phyloP scores from a whole-genome alignment of 148 eudicot species.

The Vaccinium darrowii region DNA sequence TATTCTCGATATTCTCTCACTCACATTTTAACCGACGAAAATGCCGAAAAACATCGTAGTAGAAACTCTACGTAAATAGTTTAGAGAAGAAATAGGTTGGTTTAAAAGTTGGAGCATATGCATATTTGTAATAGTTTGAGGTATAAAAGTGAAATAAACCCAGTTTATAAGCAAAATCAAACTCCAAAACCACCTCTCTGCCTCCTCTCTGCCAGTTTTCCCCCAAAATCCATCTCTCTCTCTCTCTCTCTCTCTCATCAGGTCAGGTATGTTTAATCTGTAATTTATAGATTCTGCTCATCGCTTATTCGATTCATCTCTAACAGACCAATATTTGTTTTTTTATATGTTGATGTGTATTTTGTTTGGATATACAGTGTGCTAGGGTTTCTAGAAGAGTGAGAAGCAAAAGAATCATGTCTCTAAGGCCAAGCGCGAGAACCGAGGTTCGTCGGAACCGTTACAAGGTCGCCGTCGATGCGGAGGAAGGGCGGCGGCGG shows the following conservation, averaged over 20 bases:
- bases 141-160: neutral
- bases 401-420: constrained; percentile 26
- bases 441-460: constrained; percentile 58
- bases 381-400: constrained; percentile 19
- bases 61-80: no score
- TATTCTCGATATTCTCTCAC: no score
- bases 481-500: constrained; percentile 76
- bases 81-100: neutral
- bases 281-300: neutral
- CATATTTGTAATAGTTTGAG: neutral
- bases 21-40: no score
- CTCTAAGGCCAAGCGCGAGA: constrained; percentile 48
- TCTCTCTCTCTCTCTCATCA: neutral
- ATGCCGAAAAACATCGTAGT: no score
- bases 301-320: neutral
- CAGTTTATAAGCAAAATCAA: neutral
- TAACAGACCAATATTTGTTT: neutral
- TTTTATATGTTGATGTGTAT: no score
- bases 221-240: constrained; percentile 4
- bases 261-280: neutral
- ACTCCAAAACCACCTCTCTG: neutral
- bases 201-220: neutral
- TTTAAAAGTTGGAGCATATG: neutral
- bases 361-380: neutral
- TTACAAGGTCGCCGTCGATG: constrained; percentile 75